Evolutionary conservation across 2,329 filamentous ascomycete species (phyloP).

Genomic region (Curvularia verruculosa): DNA sequence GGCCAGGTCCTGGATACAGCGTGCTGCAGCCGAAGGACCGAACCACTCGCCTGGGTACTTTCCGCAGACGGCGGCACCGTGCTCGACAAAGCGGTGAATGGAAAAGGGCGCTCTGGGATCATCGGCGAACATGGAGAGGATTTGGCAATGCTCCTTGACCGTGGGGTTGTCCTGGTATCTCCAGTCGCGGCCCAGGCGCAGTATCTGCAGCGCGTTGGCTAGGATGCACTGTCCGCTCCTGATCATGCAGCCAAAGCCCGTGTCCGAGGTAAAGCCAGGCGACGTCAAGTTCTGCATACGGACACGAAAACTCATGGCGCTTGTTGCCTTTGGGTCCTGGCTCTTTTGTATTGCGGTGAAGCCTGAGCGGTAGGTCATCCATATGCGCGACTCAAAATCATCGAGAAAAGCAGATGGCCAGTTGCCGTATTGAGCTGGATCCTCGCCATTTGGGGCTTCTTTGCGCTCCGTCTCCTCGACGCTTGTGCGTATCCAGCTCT

Average conservation of each 20-base stretch:
- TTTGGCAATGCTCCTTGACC: slow-evolving; percentile 66
- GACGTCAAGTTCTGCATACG: slow-evolving; percentile 84
- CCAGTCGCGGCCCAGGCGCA: slow-evolving; percentile 86
- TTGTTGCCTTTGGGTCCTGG: slow-evolving; percentile 71
- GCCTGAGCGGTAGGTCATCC: slow-evolving; percentile 94
- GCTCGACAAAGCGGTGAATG: slow-evolving; percentile 89
- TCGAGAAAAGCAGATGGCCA: slow-evolving; percentile 89
- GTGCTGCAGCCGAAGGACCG: slow-evolving; percentile 92
- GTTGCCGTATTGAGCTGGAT: slow-evolving; percentile 55
- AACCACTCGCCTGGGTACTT: slow-evolving; percentile 99
- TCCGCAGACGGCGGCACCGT: slow-evolving; percentile 84
- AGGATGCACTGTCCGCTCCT: slow-evolving; percentile 91
- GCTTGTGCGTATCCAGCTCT: slow-evolving; percentile 70
- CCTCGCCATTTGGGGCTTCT: slow-evolving; percentile 52
- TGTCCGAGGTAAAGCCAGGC: slow-evolving; percentile 86
- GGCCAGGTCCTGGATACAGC: slow-evolving; percentile 85
- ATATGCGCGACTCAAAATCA: slow-evolving; percentile 90
- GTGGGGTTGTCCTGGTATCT: slow-evolving; percentile 63
- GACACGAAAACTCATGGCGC: slow-evolving; percentile 80
- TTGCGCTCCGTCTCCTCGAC: slow-evolving; percentile 71
- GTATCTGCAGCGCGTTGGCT: slow-evolving; percentile 78
- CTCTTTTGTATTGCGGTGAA: slow-evolving; percentile 84
- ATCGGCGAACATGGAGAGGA: slow-evolving; percentile 86
- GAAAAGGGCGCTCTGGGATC: slow-evolving; percentile 86
- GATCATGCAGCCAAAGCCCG: slow-evolving; percentile 99